phyloP scores from a whole-genome alignment of 2,329 filamentous ascomycete species.

The Coniella vitis region DNA sequence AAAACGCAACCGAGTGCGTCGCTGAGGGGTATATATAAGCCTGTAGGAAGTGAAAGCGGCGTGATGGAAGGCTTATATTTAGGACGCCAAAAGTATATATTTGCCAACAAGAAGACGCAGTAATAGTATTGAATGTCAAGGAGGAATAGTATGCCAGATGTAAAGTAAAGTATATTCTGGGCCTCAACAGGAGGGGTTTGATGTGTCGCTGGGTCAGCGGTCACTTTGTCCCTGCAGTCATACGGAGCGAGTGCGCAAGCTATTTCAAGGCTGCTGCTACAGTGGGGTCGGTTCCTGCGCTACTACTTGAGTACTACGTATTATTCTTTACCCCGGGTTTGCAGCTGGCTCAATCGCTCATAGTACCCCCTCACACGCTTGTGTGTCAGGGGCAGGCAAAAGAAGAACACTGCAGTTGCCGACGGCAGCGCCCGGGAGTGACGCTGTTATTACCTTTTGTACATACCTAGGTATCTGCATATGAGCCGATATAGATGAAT shows the following conservation, averaged over 20 bases:
- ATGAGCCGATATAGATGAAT: conserved; percentile 3
- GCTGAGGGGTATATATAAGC: too few species aligned
- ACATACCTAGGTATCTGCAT: background rate
- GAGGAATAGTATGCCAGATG: too few species aligned
- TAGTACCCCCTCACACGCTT: background rate
- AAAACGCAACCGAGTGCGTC: too few species aligned
- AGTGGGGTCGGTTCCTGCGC: background rate
- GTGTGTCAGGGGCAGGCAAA: background rate
- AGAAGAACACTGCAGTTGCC: background rate
- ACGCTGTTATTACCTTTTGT: background rate
- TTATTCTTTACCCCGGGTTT: background rate
- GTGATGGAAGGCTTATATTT: too few species aligned
- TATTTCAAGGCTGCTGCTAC: background rate
- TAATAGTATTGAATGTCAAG: too few species aligned
- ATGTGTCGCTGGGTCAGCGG: background rate
- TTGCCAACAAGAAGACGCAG: too few species aligned
- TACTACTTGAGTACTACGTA: too few species aligned
- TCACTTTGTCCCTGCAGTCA: conserved; percentile 1
- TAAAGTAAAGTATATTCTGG: too few species aligned
- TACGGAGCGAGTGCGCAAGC: background rate
- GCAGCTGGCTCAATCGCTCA: too few species aligned
- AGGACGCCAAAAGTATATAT: too few species aligned
- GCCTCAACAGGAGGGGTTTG: background rate
- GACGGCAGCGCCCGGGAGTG: background rate
- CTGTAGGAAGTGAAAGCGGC: too few species aligned